A percentile compares a stretch with the other conserved stretches of the same genome.
phyloP scores from a whole-genome alignment of 805 yeast genomes.

The Candida suzukii region DNA sequence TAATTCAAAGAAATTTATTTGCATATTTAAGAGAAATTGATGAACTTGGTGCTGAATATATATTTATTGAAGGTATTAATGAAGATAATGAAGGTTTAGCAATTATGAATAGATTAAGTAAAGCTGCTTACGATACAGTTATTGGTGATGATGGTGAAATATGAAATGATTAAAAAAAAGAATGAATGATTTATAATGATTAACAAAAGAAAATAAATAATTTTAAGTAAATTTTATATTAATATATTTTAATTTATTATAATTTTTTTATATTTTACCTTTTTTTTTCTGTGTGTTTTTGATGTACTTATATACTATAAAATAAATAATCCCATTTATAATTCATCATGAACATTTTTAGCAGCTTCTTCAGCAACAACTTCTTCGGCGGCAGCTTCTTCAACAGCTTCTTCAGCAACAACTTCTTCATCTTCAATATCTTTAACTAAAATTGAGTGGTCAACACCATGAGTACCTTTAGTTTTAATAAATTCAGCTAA shows the following conservation, averaged over 20 bases:
- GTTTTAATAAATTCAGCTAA: conserved; percentile 66
- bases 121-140: conserved; percentile 60
- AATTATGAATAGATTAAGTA: conserved; percentile 82
- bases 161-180: background rate
- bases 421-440: conserved; percentile 8
- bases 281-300: background rate
- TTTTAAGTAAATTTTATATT: background rate
- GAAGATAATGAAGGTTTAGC: conserved; percentile 84
- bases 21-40: conserved; percentile 71
- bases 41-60: conserved; percentile 55
- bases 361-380: conserved; percentile 33
- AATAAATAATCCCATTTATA: too few species aligned
- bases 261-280: background rate
- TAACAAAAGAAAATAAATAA: background rate
- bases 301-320: background rate
- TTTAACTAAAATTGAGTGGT: conserved; percentile 34
- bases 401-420: conserved; percentile 19
- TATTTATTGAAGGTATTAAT: conserved; percentile 78
- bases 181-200: background rate
- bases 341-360: conserved; percentile 39
- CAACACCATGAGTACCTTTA: conserved; percentile 57
- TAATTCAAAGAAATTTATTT: conserved; percentile 73
- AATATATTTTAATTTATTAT: background rate
- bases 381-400: conserved; percentile 20
- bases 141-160: background rate